phyloP scores from a whole-genome alignment of 2,329 filamentous ascomycete species.

The Ascochyta pisi region DNA sequence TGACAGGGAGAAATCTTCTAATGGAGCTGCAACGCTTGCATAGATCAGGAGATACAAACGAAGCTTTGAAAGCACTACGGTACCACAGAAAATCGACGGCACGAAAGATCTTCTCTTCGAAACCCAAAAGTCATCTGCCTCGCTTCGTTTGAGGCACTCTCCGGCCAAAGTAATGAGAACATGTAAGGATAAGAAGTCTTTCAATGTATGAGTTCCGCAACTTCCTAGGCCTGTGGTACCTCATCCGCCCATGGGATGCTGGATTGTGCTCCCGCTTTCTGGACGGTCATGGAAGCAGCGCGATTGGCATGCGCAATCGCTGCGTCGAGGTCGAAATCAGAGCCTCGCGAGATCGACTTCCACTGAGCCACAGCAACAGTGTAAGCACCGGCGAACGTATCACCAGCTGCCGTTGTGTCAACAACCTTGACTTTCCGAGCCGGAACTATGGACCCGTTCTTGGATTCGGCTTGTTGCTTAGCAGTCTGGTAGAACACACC shows the following conservation, averaged over 20 bases:
- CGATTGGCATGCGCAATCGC: conserved; percentile 67
- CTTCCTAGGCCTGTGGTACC: conserved; percentile 40
- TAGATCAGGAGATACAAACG: too few species aligned
- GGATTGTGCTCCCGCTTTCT: conserved; percentile 69
- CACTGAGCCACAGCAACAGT: conserved; percentile 71
- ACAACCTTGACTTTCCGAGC: conserved; percentile 79
- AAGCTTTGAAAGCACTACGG: too few species aligned
- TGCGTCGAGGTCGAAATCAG: conserved; percentile 59
- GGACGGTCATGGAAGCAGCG: conserved; percentile 71
- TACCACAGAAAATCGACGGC: too few species aligned
- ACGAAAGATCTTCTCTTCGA: too few species aligned
- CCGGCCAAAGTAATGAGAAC: too few species aligned
- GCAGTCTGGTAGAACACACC: conserved; percentile 54
- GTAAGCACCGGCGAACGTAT: conserved; percentile 92
- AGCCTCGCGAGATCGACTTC: conserved; percentile 51
- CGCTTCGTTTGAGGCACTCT: too few species aligned
- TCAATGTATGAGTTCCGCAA: neutral
- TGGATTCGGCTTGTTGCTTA: conserved; percentile 52
- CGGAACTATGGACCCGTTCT: conserved; percentile 57
- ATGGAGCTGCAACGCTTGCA: too few species aligned
- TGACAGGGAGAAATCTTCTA: too few species aligned
- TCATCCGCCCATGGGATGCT: conserved; percentile 72
- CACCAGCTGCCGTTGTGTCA: conserved; percentile 92
- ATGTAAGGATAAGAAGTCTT: too few species aligned
- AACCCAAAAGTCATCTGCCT: too few species aligned